Conservation (phyloP, 345 rosid genomes). For the Combretum micranthum region DNA sequence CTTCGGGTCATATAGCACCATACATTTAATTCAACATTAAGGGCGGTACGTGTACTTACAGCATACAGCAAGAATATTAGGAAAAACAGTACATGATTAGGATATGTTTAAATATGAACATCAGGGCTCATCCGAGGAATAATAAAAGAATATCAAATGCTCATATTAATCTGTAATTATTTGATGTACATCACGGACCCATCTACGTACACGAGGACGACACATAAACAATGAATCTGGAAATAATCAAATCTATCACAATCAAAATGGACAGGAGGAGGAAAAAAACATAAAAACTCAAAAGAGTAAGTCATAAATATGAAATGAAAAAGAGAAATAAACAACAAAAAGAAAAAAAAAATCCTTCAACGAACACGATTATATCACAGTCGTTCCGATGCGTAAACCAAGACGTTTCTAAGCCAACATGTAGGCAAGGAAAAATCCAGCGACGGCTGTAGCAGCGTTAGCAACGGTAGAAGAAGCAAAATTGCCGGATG, state of each 20-base stretch:
- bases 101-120: too few species aligned
- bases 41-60: too few species aligned
- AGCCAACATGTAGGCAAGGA: slow-evolving; percentile 11
- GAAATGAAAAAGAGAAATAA: not conserved
- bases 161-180: not conserved
- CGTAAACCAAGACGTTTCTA: not conserved
- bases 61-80: too few species aligned
- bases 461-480: slow-evolving; percentile 8
- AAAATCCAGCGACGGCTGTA: slow-evolving; percentile 6
- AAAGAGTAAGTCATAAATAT: not conserved
- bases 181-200: slow-evolving; percentile 6
- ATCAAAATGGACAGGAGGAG: not conserved
- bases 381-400: not conserved
- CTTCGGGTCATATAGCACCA: too few species aligned
- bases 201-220: not conserved
- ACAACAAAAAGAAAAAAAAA: not conserved
- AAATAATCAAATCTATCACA: not conserved
- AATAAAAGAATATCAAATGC: too few species aligned
- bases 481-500: not conserved
- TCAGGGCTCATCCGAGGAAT: too few species aligned
- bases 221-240: slow-evolving; percentile 1
- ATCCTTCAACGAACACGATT: not conserved
- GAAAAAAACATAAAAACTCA: not conserved
- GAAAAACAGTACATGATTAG: too few species aligned
- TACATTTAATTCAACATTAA: too few species aligned